Base-by-base conservation (phyloP, 306 rosid species). In the Vigna radiata region DNA sequence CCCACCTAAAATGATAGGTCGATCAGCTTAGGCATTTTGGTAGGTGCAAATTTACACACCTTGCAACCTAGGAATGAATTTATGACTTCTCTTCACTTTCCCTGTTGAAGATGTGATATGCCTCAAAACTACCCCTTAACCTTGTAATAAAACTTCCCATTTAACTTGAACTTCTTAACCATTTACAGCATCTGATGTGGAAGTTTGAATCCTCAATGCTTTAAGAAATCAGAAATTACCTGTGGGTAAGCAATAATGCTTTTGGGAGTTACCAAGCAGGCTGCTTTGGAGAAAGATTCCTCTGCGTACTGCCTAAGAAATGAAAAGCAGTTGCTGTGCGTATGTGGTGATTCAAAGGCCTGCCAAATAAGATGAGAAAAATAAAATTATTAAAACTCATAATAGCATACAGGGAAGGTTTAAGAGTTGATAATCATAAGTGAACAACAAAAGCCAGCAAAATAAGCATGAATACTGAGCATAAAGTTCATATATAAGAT, bases 341-440 rank as follows among this genome's bases (percentile, higher is more conserved):
- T 96, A 70, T 96, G 87, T 18, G 99, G 99, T 27, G 99, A 88
- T 83, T 92, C 99, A 71, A 96, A 96, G 66, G 99, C 99, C 99
- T 96, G 85, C 77, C 60, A 78, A 70, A 83, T 68, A 21, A 18
- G 12, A 82, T 13, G n/a, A 81, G 48, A 67, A 47, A 53, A 49
- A 58, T 64, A 67, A 63, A 63, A 46, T 29, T 33, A 53, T 67
- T 59, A 50, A 29, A 76, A 74, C 31, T 49, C 31, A 70, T 50
- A 75, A 76, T 70, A 70, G 37, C 47, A 67, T 27, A 68, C 7
- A 54, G 76, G 41, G 27, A 78, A 82, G 31, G 49, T 65, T 39
- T 29, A 7, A 44, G 59, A 31, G 37, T 67, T 39, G 21, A 29
- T 70, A 66, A 39, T 75, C 33, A 73, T 54, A 37, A 53, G 68